Conservation (phyloP, 768 basidiomycete genomes). For the Sporobolomyces roseus region DNA sequence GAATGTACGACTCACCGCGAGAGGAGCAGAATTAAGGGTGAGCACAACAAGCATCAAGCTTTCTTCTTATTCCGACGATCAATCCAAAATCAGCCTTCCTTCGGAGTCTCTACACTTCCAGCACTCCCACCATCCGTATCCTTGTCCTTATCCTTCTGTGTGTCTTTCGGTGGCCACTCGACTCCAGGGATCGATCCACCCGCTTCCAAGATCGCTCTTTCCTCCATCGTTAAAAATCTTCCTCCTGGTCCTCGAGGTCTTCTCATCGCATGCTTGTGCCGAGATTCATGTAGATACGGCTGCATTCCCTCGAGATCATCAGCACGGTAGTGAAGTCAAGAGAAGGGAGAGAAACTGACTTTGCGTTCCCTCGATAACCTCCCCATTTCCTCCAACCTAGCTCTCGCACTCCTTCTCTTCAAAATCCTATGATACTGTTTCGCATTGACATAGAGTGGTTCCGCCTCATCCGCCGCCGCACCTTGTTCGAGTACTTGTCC, state of each 20-base stretch:
- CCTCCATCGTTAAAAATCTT: conserved; percentile 92
- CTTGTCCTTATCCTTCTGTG: conserved; percentile 7
- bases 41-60: too few relatives aligned
- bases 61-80: too few relatives aligned
- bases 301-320: conserved; percentile 46
- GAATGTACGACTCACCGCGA: too few relatives aligned
- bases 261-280: conserved; percentile 97
- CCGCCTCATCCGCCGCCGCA: conserved; percentile 61
- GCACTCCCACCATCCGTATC: conserved; percentile 7
- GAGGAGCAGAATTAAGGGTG: too few relatives aligned
- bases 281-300: conserved; percentile 97
- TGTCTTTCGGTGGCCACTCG: conserved; percentile 38
- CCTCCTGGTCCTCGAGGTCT: conserved; percentile 95
- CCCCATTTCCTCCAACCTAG: conserved; percentile 88
- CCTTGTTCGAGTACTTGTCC: conserved; percentile 17
- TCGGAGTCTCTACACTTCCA: background rate
- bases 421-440: conserved; percentile 99
- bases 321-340: background rate
- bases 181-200: conserved; percentile 33
- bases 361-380: conserved; percentile 88
- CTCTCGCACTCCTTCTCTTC: conserved; percentile 85
- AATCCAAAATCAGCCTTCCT: background rate
- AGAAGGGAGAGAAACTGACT: conserved; percentile 49
- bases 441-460: conserved; percentile 97
- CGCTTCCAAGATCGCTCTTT: conserved; percentile 52